A percentile compares a stretch with the other conserved stretches of the same genome.
Evolutionary conservation across 1,284 basidiomycete genomes (phyloP).

Genomic region (Caloboletus firmus): DNA sequence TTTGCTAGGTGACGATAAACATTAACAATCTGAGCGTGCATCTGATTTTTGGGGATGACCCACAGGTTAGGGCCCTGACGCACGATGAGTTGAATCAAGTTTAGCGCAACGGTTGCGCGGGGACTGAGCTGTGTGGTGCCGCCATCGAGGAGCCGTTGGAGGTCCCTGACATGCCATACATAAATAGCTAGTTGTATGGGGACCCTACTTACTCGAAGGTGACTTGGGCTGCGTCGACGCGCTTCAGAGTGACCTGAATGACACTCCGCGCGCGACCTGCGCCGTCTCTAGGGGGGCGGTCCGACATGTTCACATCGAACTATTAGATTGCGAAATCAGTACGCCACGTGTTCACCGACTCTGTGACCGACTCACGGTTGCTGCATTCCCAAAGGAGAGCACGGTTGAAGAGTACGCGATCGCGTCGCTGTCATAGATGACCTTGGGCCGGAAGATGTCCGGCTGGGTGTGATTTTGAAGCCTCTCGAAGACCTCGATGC

Average conservation of each 20-base stretch:
- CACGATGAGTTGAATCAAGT: slow-evolving; percentile 30
- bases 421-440: slow-evolving; percentile 42
- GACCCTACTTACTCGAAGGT: slow-evolving; percentile 25
- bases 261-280: slow-evolving; percentile 20
- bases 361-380: slow-evolving; percentile 14
- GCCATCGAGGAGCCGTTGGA: slow-evolving; percentile 29
- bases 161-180: slow-evolving; percentile 23
- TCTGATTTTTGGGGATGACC: slow-evolving; percentile 2
- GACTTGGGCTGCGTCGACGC: slow-evolving; percentile 31
- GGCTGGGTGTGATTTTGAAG: slow-evolving; percentile 35
- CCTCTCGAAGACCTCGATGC: slow-evolving; percentile 35
- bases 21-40: not conserved
- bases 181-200: not conserved
- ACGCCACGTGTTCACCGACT: not conserved
- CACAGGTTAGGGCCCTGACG: slow-evolving; percentile 34
- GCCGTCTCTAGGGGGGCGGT: slow-evolving; percentile 21
- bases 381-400: slow-evolving; percentile 31
- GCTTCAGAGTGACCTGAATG: slow-evolving; percentile 19
- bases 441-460: slow-evolving; percentile 30
- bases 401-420: slow-evolving; percentile 37
- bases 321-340: slow-evolving; percentile 4
- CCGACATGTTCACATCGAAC: slow-evolving; percentile 35
- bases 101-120: slow-evolving; percentile 27
- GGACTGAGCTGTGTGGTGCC: slow-evolving; percentile 25
- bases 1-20: slow-evolving; percentile 18